These are phyloP conservation scores for Entomophthora muscae DNA, from an alignment of 371 early-diverging fungal species.

Conservation along the genomic window DNA sequence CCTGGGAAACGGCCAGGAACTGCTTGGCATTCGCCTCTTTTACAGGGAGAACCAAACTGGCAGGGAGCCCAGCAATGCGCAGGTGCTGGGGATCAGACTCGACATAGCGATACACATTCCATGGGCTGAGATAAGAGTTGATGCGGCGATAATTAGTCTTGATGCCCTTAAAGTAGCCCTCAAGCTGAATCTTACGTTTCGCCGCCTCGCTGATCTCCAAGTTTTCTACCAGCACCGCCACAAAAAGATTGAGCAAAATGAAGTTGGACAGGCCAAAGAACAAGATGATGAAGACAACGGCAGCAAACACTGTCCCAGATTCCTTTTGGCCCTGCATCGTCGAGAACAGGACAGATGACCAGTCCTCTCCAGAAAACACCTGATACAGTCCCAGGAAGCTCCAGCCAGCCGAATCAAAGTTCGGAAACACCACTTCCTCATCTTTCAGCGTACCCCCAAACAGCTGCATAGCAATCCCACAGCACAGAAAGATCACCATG, in stretches of 20 bases:
- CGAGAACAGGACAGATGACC: slow-evolving; percentile 38
- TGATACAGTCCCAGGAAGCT: slow-evolving; percentile 11
- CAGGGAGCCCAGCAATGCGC: background rate
- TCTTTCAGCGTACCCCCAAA: slow-evolving; percentile 4
- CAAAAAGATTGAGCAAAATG: slow-evolving; percentile 13
- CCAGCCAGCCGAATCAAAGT: slow-evolving; percentile 5
- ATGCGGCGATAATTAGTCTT: background rate
- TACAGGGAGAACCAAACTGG: background rate
- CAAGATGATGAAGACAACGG: slow-evolving; percentile 32
- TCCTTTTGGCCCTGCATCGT: slow-evolving; percentile 19
- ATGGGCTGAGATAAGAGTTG: background rate
- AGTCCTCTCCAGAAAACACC: slow-evolving; percentile 49
- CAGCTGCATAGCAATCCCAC: slow-evolving; percentile 15
- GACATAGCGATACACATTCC: slow-evolving; percentile 4
- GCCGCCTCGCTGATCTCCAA: background rate
- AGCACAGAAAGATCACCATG: slow-evolving; percentile 26
- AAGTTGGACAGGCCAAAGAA: slow-evolving; percentile 48
- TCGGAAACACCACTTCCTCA: background rate
- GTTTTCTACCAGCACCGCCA: slow-evolving; percentile 8
- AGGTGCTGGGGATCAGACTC: background rate
- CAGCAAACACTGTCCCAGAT: slow-evolving; percentile 20
- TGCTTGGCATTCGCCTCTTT: background rate
- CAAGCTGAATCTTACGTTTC: slow-evolving; percentile 3
- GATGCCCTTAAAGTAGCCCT: background rate
- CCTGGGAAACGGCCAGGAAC: background rate